Conservation (phyloP, 495 filamentous ascomycete species). For the Tuber borchii region DNA sequence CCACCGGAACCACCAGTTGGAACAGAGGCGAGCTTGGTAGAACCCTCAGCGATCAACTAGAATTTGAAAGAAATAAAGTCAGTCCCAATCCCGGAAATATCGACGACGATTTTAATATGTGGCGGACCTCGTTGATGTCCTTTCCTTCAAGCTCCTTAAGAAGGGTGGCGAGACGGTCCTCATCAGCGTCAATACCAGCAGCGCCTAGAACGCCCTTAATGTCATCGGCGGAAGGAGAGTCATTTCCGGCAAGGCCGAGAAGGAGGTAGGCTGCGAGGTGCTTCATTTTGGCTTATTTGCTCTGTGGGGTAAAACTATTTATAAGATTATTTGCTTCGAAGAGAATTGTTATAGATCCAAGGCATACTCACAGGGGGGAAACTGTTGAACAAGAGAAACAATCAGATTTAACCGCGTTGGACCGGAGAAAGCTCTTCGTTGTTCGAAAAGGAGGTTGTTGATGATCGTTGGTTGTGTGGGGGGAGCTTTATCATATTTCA, state of each 20-base stretch:
- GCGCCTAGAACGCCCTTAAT: slow-evolving; percentile 86
- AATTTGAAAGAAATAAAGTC: slow-evolving; percentile 15
- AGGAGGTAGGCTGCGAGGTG: slow-evolving; percentile 99
- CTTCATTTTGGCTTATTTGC: slow-evolving; percentile 76
- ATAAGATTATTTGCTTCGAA: slow-evolving; percentile 8
- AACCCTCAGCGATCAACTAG: slow-evolving; percentile 87
- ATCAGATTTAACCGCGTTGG: slow-evolving; percentile 85
- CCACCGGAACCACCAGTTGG: slow-evolving; percentile 80
- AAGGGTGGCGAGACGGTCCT: slow-evolving; percentile 76
- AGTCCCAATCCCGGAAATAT: neutral
- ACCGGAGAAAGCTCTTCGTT: slow-evolving; percentile 60
- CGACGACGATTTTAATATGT: slow-evolving; percentile 1
- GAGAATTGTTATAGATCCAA: neutral
- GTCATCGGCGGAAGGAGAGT: slow-evolving; percentile 75
- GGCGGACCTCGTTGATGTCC: slow-evolving; percentile 83
- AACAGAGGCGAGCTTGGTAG: slow-evolving; percentile 92
- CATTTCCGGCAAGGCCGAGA: slow-evolving; percentile 87
- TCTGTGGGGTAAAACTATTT: slow-evolving; percentile 26
- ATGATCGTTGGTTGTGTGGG: slow-evolving; percentile 9
- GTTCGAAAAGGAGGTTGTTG: slow-evolving; percentile 67
- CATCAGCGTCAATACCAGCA: slow-evolving; percentile 92
- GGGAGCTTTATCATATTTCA: slow-evolving; percentile 33
- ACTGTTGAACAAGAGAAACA: slow-evolving; percentile 72
- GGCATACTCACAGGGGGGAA: slow-evolving; percentile 17
- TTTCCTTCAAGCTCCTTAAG: slow-evolving; percentile 92